These are phyloP conservation scores for Phyllosticta citrichinensis DNA, from an alignment of 2,329 filamentous ascomycete species.

Conservation along the genomic window DNA sequence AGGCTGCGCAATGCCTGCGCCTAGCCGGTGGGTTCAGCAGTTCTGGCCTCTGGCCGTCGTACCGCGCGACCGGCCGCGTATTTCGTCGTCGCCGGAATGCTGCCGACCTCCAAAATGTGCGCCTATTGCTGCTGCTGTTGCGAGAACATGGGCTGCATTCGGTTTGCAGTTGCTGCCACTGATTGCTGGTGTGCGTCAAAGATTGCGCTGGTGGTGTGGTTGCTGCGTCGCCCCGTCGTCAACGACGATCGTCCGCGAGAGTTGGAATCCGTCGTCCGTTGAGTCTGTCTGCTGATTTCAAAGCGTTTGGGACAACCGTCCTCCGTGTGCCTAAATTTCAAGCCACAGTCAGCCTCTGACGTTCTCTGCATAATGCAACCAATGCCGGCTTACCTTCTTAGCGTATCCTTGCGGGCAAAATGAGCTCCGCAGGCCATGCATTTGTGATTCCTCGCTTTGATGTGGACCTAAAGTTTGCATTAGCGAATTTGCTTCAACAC, in stretches of 20 bases:
- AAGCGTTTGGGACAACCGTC: conserved; percentile 60
- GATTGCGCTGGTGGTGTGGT: background rate
- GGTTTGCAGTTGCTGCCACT: background rate
- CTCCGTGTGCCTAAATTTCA: conserved; percentile 54
- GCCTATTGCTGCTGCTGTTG: background rate
- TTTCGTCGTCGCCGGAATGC: background rate
- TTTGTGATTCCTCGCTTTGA: conserved; percentile 58
- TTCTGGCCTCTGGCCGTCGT: background rate
- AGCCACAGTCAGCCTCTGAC: background rate
- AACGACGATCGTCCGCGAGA: background rate
- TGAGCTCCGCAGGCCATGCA: conserved; percentile 61
- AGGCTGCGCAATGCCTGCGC: background rate
- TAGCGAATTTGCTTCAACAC: background rate
- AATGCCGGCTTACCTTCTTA: conserved; percentile 53
- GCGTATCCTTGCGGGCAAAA: conserved; percentile 73
- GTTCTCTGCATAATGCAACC: background rate
- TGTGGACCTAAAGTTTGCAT: conserved; percentile 56
- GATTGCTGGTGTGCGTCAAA: background rate
- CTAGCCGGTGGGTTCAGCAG: background rate
- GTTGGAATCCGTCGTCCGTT: background rate
- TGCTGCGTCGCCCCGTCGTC: background rate
- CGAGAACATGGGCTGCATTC: background rate
- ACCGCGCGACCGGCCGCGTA: background rate
- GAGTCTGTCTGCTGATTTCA: conserved; percentile 4
- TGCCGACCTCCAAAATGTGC: background rate